A percentile compares a stretch with the other conserved stretches of the same genome.
Evolutionary conservation across 2,329 filamentous ascomycete genomes (phyloP).

Genomic region (Curvularia lunata): DNA sequence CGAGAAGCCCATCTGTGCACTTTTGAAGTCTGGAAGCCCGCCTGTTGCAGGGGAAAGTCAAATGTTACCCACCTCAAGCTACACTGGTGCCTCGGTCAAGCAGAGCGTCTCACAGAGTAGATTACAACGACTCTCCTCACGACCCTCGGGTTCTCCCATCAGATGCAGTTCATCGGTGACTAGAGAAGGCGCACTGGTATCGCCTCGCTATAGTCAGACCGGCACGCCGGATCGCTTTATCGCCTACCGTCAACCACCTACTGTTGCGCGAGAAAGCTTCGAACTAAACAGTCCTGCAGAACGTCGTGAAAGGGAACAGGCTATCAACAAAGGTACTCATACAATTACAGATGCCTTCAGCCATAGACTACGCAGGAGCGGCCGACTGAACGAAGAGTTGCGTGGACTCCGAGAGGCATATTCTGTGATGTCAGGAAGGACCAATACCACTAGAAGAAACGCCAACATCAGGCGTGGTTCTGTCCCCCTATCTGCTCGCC

Average conservation of each 20-base stretch:
- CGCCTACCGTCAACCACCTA: slow-evolving; percentile 53
- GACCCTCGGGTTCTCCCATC: slow-evolving; percentile 40
- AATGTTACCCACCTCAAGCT: slow-evolving; percentile 1
- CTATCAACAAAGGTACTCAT: slow-evolving; percentile 52
- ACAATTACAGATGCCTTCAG: slow-evolving; percentile 61
- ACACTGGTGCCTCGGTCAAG: background rate
- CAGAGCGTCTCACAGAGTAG: slow-evolving; percentile 2
- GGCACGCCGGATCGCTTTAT: slow-evolving; percentile 66
- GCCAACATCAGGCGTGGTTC: slow-evolving; percentile 33
- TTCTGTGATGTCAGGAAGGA: slow-evolving; percentile 33
- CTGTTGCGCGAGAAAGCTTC: slow-evolving; percentile 57
- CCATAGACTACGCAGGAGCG: slow-evolving; percentile 46
- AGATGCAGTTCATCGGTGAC: slow-evolving; percentile 42
- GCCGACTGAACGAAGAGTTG: slow-evolving; percentile 42
- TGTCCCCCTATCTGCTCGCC: slow-evolving; percentile 31
- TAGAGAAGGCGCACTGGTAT: slow-evolving; percentile 31
- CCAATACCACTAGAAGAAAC: slow-evolving; percentile 26
- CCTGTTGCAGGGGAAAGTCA: slow-evolving; percentile 2
- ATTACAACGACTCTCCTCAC: slow-evolving; percentile 27
- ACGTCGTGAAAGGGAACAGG: slow-evolving; percentile 56
- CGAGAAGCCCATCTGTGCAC: background rate
- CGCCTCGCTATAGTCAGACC: slow-evolving; percentile 27
- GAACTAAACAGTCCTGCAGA: slow-evolving; percentile 58
- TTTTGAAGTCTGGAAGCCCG: slow-evolving; percentile 1
- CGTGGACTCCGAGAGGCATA: slow-evolving; percentile 42